These are phyloP conservation scores for Linderina pennispora DNA, from an alignment of 192 early-diverging fungal genomes.

Conservation along the genomic window DNA sequence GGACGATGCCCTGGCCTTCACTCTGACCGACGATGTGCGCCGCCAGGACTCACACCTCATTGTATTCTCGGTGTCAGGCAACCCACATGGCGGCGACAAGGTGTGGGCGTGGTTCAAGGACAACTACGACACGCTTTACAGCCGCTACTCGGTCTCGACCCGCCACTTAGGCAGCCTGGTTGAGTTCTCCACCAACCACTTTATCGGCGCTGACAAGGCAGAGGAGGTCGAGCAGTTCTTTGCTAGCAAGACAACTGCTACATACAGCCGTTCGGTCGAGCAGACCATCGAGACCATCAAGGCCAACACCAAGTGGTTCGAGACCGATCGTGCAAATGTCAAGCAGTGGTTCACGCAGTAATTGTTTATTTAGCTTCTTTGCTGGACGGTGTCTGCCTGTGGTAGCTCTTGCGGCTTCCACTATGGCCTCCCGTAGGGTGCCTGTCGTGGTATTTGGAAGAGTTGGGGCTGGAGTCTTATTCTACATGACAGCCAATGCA, in stretches of 20 bases:
- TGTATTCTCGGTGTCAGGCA: slow-evolving; percentile 43
- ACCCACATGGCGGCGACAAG: slow-evolving; percentile 40
- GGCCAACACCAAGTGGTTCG: slow-evolving; percentile 20
- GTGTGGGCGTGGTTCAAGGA: slow-evolving; percentile 52
- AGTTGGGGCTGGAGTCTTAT: no score
- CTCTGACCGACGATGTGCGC: slow-evolving; percentile 5
- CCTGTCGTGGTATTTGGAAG: no score
- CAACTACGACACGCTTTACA: slow-evolving; percentile 42
- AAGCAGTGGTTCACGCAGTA: slow-evolving; percentile 2
- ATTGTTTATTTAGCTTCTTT: background rate
- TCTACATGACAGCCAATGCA: no score
- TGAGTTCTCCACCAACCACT: slow-evolving; percentile 49
- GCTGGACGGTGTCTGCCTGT: no score
- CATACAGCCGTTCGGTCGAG: slow-evolving; percentile 41
- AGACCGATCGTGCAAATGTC: slow-evolving; percentile 1
- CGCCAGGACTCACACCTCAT: slow-evolving; percentile 2
- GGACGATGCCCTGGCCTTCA: slow-evolving; percentile 3
- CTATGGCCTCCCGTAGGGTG: no score
- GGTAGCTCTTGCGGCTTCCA: slow-evolving; percentile 2
- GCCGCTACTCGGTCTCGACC: slow-evolving; percentile 49
- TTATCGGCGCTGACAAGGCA: slow-evolving; percentile 39
- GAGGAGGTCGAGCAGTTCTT: slow-evolving; percentile 48
- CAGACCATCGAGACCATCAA: slow-evolving; percentile 55
- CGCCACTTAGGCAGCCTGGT: slow-evolving; percentile 49
- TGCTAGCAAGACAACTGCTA: slow-evolving; percentile 30